A percentile compares a stretch with the other conserved stretches of the same genome.
These are phyloP conservation scores for Claviceps maximensis DNA, from an alignment of 2,329 filamentous ascomycete genomes.

Conservation along the genomic window DNA sequence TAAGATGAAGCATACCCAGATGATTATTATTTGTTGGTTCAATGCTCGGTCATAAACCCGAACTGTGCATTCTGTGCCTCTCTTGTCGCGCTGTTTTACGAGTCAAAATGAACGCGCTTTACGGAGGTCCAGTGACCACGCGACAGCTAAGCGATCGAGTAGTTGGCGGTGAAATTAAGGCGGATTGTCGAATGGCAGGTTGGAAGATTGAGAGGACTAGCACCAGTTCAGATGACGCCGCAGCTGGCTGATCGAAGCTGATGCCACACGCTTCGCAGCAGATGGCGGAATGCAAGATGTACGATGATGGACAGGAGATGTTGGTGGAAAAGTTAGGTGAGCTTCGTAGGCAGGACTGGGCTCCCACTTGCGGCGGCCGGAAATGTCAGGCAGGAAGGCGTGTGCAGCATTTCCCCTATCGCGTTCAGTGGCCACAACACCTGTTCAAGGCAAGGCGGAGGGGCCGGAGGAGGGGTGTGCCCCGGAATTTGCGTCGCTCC, in stretches of 20 bases:
- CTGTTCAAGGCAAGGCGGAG: background rate
- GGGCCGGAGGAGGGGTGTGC: background rate
- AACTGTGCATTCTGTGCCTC: slow-evolving; percentile 4
- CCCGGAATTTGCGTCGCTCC: slow-evolving; percentile 10
- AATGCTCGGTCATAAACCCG: slow-evolving; percentile 7
- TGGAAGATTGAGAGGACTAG: slow-evolving; percentile 9
- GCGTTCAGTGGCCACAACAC: no score
- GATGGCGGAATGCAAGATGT: slow-evolving; percentile 13
- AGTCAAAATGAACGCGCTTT: slow-evolving; percentile 15
- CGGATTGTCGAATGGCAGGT: slow-evolving; percentile 5
- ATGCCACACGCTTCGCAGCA: slow-evolving; percentile 10
- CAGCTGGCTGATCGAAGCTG: slow-evolving; percentile 13
- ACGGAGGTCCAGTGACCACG: slow-evolving; percentile 7
- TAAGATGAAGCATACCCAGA: slow-evolving; percentile 19
- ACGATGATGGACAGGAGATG: slow-evolving; percentile 19
- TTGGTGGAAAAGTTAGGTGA: slow-evolving; percentile 19
- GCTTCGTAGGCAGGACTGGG: slow-evolving; percentile 11
- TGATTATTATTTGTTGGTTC: slow-evolving; percentile 14
- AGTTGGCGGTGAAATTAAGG: slow-evolving; percentile 4
- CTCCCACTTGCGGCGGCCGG: slow-evolving; percentile 11
- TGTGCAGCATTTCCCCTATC: background rate
- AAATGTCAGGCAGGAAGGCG: slow-evolving; percentile 20
- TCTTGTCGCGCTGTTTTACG: slow-evolving; percentile 23
- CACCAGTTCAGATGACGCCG: slow-evolving; percentile 12
- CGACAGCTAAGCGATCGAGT: slow-evolving; percentile 6